Percentiles rank a stretch among this genome's conserved stretches.
Conservation (phyloP, 169 alveolate genomes). For the Cryptosporidium ryanae region DNA sequence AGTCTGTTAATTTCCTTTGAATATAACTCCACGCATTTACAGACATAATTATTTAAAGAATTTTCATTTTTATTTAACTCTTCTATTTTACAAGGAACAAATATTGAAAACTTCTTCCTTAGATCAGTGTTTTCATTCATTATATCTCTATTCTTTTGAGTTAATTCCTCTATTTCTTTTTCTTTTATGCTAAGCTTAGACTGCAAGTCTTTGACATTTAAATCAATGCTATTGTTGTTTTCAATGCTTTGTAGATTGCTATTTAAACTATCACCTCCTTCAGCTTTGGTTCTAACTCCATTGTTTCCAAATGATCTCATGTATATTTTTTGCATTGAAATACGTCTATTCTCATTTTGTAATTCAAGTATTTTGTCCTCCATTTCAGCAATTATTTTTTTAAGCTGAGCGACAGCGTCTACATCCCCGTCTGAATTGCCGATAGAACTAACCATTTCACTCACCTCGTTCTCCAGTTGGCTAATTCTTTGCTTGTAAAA, state of each 20-base stretch:
- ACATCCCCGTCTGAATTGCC: not conserved
- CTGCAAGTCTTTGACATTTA: not conserved
- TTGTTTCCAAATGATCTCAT: not conserved
- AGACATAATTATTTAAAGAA: not conserved
- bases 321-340: slow-evolving; percentile 35
- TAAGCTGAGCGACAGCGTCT: not conserved
- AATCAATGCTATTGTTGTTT: not conserved
- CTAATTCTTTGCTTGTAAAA: slow-evolving; percentile 16
- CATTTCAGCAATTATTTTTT: slow-evolving; percentile 9
- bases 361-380: slow-evolving; percentile 26
- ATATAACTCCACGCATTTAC: slow-evolving; percentile 20
- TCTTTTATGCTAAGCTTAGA: slow-evolving; percentile 10
- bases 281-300: not conserved
- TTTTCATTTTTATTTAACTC: not conserved
- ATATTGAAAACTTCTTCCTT: not conserved
- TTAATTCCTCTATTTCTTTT: not conserved
- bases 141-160: not conserved
- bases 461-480: slow-evolving; percentile 10
- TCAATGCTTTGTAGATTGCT: not conserved
- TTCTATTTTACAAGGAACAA: slow-evolving; percentile 13
- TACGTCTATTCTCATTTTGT: slow-evolving; percentile 50
- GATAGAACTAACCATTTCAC: not conserved
- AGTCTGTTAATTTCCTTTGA: not conserved
- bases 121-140: not conserved
- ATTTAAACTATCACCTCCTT: not conserved